Conservation (phyloP, 2,329 filamentous ascomycete species). For the Curvularia lunata region DNA sequence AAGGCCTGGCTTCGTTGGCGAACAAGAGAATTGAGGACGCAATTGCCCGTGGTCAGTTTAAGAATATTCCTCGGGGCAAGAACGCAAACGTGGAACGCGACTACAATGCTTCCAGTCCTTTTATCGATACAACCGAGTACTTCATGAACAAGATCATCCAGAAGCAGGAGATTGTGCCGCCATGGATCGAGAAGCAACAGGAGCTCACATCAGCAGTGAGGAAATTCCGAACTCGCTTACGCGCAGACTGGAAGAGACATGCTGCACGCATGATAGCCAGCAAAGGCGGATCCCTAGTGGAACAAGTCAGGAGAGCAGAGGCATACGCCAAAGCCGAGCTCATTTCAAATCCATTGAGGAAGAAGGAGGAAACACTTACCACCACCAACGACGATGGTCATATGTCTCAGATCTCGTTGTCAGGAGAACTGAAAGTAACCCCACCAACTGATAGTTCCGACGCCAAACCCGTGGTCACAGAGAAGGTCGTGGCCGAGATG, state of each 20-base stretch:
- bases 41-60: constrained; percentile 88
- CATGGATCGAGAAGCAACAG: constrained; percentile 99
- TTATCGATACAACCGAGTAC: constrained; percentile 95
- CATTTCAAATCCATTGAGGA: constrained; percentile 63
- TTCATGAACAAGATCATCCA: constrained; percentile 99
- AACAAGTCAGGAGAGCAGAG: constrained; percentile 74
- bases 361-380: constrained; percentile 54
- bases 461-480: constrained; percentile 26
- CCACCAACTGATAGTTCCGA: constrained; percentile 17
- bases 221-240: constrained; percentile 74
- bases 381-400: constrained; percentile 54
- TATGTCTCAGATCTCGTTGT: constrained; percentile 56
- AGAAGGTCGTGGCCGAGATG: constrained; percentile 37
- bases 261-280: constrained; percentile 79
- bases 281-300: constrained; percentile 73
- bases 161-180: constrained; percentile 91
- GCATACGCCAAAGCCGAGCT: constrained; percentile 78
- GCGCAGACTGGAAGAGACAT: constrained; percentile 84
- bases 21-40: constrained; percentile 95
- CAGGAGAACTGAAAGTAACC: constrained; percentile 51
- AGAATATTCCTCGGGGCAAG: constrained; percentile 71
- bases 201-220: constrained; percentile 74
- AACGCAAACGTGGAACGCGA: constrained; percentile 84
- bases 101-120: constrained; percentile 80
- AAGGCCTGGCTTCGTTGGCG: constrained; percentile 80